A percentile compares a stretch with the other conserved stretches of the same genome.
Evolutionary conservation across 2,329 filamentous ascomycete species (phyloP).

Genomic region (Sporothrix dimorphospora): DNA sequence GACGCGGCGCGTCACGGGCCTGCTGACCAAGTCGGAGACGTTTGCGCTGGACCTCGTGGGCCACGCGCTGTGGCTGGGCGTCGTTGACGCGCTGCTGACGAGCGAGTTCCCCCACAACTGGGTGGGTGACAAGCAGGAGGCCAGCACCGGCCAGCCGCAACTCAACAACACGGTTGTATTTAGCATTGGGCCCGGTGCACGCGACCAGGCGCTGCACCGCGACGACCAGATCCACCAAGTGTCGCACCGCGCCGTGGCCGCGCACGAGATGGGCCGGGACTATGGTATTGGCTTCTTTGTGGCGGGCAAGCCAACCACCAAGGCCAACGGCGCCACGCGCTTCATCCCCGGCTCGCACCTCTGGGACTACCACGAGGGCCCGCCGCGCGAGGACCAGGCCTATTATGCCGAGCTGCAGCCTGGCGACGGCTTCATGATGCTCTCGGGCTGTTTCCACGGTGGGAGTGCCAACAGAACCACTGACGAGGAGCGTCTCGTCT

Average conservation of each 20-base stretch:
- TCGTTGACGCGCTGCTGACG: slow-evolving; percentile 10
- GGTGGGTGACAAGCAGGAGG: slow-evolving; percentile 21
- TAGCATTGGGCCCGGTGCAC: slow-evolving; percentile 34
- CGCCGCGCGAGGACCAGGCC: slow-evolving; percentile 33
- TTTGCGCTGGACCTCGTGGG: slow-evolving; percentile 17
- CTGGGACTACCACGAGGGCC: slow-evolving; percentile 36
- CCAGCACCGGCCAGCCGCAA: slow-evolving; percentile 32
- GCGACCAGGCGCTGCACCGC: slow-evolving; percentile 36
- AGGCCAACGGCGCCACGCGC: slow-evolving; percentile 43
- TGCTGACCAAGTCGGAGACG: slow-evolving; percentile 17
- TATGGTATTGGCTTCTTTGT: slow-evolving; percentile 42
- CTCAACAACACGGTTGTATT: slow-evolving; percentile 41
- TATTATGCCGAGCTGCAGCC: slow-evolving; percentile 35
- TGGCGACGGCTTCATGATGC: slow-evolving; percentile 36
- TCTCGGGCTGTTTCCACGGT: slow-evolving; percentile 37
- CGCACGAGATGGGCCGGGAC: slow-evolving; percentile 35
- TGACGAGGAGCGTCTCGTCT: slow-evolving; percentile 30
- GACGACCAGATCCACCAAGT: slow-evolving; percentile 39
- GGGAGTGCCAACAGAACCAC: slow-evolving; percentile 37
- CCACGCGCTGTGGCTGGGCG: slow-evolving; percentile 22
- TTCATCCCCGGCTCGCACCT: slow-evolving; percentile 45
- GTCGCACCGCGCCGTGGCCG: slow-evolving; percentile 25
- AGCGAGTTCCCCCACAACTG: slow-evolving; percentile 6
- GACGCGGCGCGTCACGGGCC: slow-evolving; percentile 26
- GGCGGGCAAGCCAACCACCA: slow-evolving; percentile 39